phyloP scores from a whole-genome alignment of 1,284 basidiomycete genomes.

The Trichosporon inkin region DNA sequence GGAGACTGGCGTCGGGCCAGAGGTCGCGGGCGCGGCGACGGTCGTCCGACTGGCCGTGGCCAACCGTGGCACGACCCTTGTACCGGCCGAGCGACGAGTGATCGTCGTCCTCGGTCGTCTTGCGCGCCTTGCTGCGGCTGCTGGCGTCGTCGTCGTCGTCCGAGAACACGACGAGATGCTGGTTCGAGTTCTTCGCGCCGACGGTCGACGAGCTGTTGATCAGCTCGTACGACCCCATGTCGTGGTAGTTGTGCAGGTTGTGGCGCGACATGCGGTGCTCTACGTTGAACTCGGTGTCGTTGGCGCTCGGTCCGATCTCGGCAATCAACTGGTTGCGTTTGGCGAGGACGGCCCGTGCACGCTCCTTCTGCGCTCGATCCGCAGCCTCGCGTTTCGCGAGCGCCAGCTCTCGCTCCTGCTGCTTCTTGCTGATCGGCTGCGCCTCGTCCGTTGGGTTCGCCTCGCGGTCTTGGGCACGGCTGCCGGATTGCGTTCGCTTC shows the following conservation, averaged over 20 bases:
- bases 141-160: conserved; percentile 5
- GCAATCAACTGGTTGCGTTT: conserved; percentile 75
- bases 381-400: conserved; percentile 76
- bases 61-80: conserved; percentile 43
- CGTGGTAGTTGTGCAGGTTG: neutral
- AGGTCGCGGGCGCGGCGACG: conserved; percentile 55
- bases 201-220: neutral
- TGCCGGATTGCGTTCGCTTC: conserved; percentile 77
- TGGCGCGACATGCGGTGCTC: neutral
- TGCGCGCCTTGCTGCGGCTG: conserved; percentile 67
- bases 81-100: conserved; percentile 70
- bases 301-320: conserved; percentile 46
- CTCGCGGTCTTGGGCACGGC: conserved; percentile 61
- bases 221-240: neutral
- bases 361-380: conserved; percentile 64
- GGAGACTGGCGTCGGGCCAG: conserved; percentile 18
- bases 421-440: conserved; percentile 62
- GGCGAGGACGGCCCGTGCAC: conserved; percentile 90
- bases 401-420: conserved; percentile 80
- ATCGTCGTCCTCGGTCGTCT: conserved; percentile 78
- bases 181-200: neutral
- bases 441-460: conserved; percentile 45
- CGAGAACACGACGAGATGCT: neutral
- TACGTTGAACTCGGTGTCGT: conserved; percentile 41
- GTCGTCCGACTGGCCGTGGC: conserved; percentile 60